Base-by-base conservation (phyloP, 2,329 filamentous ascomycete species). In the Fusarium avenaceum region DNA sequence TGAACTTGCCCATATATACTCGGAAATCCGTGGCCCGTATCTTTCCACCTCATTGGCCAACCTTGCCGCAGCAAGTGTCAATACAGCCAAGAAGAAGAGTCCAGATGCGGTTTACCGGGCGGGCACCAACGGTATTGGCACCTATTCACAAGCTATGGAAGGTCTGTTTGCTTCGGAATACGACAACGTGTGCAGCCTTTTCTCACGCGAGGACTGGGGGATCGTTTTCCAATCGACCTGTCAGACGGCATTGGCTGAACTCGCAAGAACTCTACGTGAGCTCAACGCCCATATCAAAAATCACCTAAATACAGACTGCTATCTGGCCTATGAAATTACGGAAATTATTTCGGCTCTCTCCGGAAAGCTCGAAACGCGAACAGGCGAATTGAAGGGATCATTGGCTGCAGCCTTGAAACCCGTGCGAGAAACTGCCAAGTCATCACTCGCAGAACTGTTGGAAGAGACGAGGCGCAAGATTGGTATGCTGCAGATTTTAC, bases 291-390 rank as follows among this genome's bases (percentile, higher is more conserved):
- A 97, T 75, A 94, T 98, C 79, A 94, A 94, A 76, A 83, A 87
- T 40, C 94, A 97, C 75, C 82, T 97, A 39, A 87, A 89, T 70
- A 97, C 93, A 0, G 96, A 99, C 78, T 98, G 95, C 79, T 98
- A 93, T 77, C 86, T 99, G 48, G 94, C 94, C 9, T 99, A 97
- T 77, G 96, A 99, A 76, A 92, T 98, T 32, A 92, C 96, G 32
- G 95, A 97, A 74, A 92, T 97, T 63, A 89, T 98, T 46, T 92
- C 93, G 1, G 87, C 86, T 14, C 85, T 97, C 47, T 94, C 93
- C 4, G 90, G 90, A 57, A 90, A 91, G 39, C 82, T 99, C 6
- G 95, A 97, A 67, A 86, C 87, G 6, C 89, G 91, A 64, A 97
- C 94, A 0, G 93, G 93, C 3, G 93, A 97, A 74, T 85, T 97